phyloP scores from a whole-genome alignment of 1,284 basidiomycete genomes.

The Puccinia horiana region DNA sequence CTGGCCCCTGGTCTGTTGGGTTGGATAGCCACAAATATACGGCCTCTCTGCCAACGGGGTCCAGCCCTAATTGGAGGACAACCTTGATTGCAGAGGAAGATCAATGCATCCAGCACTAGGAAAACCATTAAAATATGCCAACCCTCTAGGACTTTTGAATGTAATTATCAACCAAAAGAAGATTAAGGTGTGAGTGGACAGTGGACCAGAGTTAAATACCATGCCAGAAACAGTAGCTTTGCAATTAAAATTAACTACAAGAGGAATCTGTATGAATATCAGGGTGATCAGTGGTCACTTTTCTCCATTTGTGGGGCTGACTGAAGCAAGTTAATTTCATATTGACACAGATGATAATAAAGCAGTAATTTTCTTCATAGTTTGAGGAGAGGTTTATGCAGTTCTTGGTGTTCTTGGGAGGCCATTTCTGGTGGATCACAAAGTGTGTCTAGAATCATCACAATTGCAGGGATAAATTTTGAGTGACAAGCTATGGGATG shows the following conservation, averaged over 20 bases:
- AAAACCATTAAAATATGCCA: neutral
- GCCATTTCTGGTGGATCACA: neutral
- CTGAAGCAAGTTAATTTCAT: neutral
- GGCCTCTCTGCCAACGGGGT: too few relatives aligned
- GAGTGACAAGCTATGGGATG: neutral
- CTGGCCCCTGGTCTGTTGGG: too few relatives aligned
- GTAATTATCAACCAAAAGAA: neutral
- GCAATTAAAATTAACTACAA: neutral
- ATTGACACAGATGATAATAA: neutral
- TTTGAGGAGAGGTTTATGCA: neutral
- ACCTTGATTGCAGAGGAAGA: neutral
- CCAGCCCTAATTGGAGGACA: too few relatives aligned
- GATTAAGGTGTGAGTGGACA: neutral
- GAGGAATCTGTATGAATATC: neutral
- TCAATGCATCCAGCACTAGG: neutral
- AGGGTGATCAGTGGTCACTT: neutral
- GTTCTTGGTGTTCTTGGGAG: neutral
- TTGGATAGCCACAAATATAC: too few relatives aligned
- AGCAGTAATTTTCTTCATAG: neutral
- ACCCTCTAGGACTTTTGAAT: neutral
- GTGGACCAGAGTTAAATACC: neutral
- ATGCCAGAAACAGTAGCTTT: neutral
- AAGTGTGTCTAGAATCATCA: neutral
- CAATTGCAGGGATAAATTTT: neutral
- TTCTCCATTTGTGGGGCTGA: neutral